Conservation (phyloP, 148 eudicot genomes). For the Suaeda aralocaspica region DNA sequence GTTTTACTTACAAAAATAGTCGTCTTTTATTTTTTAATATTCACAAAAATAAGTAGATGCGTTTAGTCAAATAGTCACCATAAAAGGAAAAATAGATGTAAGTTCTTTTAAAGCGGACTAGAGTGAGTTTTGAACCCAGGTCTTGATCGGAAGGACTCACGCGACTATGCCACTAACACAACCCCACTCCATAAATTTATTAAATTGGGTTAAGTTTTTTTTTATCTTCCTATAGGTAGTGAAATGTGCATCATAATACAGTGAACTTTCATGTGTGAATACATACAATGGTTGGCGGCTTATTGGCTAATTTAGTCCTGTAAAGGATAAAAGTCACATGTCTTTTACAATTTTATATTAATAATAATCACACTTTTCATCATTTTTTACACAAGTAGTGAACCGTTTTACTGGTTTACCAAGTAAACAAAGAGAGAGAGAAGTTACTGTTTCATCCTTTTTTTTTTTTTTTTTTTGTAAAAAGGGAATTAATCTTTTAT, state of each 20-base stretch:
- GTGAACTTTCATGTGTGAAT: slow-evolving; percentile 14
- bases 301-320: slow-evolving; percentile 1
- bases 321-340: neutral
- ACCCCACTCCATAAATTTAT: neutral
- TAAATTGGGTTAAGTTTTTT: neutral
- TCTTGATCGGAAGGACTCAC: too few relatives aligned
- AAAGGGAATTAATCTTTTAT: slow-evolving; percentile 4
- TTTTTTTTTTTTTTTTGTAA: neutral
- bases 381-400: neutral
- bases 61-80: neutral
- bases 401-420: too few relatives aligned
- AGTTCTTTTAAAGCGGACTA: too few relatives aligned
- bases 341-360: neutral
- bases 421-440: too few relatives aligned
- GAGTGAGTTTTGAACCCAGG: too few relatives aligned
- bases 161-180: too few relatives aligned
- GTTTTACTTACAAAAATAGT: neutral
- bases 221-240: neutral
- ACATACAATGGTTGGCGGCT: slow-evolving; percentile 11
- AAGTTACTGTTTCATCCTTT: too few relatives aligned
- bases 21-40: neutral
- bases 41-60: neutral
- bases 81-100: too few relatives aligned
- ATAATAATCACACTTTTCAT: neutral
- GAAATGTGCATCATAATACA: neutral